Evolutionary conservation across 1,139 yeast genomes (phyloP).

Genomic region (Suhomyces coccinellae): DNA sequence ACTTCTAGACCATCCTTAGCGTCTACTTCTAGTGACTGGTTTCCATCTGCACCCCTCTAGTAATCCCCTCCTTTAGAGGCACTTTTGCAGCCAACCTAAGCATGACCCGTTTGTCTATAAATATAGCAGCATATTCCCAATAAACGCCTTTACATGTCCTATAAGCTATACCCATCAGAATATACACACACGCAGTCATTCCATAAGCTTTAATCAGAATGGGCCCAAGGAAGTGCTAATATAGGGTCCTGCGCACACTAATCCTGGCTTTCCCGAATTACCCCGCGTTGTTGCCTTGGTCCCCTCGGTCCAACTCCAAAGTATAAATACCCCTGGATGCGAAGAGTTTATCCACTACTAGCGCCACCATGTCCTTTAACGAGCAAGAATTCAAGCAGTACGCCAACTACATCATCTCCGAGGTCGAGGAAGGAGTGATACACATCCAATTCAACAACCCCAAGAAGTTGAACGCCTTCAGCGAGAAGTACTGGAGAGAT

Average conservation of each 20-base stretch:
- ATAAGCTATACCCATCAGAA: neutral
- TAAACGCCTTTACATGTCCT: no score
- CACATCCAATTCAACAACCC: constrained; percentile 70
- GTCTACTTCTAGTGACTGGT: neutral
- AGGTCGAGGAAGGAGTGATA: constrained; percentile 49
- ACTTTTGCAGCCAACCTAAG: no score
- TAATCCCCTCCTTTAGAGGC: neutral
- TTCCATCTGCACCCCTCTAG: neutral
- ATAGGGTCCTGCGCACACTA: no score
- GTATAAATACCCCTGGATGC: constrained; percentile 2
- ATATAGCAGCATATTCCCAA: no score
- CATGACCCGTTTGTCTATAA: no score
- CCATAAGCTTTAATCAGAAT: no score
- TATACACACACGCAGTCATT: neutral
- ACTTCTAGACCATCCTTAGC: neutral
- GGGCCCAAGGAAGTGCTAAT: no score
- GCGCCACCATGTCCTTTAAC: constrained; percentile 8
- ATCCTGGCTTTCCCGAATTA: neutral
- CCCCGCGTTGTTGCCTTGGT: constrained; percentile 4
- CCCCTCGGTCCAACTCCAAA: constrained; percentile 3
- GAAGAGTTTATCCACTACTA: neutral
- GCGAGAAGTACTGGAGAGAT: constrained; percentile 54
- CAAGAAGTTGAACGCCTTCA: constrained; percentile 58
- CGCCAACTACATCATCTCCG: constrained; percentile 41
- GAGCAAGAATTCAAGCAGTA: constrained; percentile 31